These are phyloP conservation scores for Arabidopsis suecica DNA, from an alignment of 345 rosid species.

Conservation along the genomic window DNA sequence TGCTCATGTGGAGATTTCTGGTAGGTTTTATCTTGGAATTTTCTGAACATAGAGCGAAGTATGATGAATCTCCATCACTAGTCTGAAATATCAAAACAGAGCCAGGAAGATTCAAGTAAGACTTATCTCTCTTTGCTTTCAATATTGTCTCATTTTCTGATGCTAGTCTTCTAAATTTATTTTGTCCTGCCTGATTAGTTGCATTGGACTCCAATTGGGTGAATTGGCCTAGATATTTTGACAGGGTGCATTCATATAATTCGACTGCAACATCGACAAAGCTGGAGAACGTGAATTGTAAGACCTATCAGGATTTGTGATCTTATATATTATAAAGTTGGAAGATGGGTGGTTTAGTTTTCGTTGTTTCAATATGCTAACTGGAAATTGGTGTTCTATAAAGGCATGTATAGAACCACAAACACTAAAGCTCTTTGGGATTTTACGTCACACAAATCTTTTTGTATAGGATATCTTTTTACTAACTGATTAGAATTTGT, in stretches of 20 bases:
- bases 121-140: conserved; percentile 26
- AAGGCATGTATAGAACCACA: no score
- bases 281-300: neutral
- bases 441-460: no score
- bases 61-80: conserved; percentile 3
- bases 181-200: conserved; percentile 14
- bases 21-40: conserved; percentile 49
- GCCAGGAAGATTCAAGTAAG: conserved; percentile 6
- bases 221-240: neutral
- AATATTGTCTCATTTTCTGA: neutral
- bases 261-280: neutral
- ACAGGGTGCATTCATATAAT: neutral
- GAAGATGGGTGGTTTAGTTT: neutral
- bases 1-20: conserved; percentile 98
- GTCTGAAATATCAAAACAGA: conserved; percentile 30
- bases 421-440: no score
- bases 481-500: no score
- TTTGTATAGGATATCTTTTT: no score
- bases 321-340: neutral
- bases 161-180: conserved; percentile 3
- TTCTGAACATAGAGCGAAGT: conserved; percentile 15
- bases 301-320: neutral
- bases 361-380: neutral
- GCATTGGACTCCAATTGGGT: neutral
- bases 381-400: neutral